A percentile compares a stretch with the other conserved stretches of the same genome.
phyloP scores from a whole-genome alignment of 2,329 filamentous ascomycete genomes.

The Ophiosphaerella narmari region DNA sequence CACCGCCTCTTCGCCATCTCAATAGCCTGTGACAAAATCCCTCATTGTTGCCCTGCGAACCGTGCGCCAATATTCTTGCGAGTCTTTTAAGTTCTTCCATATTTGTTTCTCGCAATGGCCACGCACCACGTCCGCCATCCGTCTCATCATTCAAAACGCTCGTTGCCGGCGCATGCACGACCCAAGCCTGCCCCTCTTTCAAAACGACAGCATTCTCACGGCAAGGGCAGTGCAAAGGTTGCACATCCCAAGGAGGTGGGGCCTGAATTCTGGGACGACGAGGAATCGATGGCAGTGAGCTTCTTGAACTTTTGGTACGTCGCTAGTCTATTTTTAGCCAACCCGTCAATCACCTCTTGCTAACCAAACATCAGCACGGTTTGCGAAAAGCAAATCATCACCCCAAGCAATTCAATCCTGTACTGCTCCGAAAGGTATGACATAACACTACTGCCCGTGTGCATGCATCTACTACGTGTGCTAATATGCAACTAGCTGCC shows the following conservation, averaged over 20 bases:
- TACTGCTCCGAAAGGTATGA: slow-evolving; percentile 67
- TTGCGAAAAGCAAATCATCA: slow-evolving; percentile 68
- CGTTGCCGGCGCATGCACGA: slow-evolving; percentile 40
- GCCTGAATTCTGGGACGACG: slow-evolving; percentile 44
- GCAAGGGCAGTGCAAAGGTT: slow-evolving; percentile 33
- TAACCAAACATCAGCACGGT: slow-evolving; percentile 55
- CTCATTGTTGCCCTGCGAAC: slow-evolving; percentile 24
- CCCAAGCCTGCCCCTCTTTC: slow-evolving; percentile 39
- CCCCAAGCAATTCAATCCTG: slow-evolving; percentile 62
- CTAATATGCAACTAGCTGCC: slow-evolving; percentile 44
- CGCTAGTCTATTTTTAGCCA: neutral
- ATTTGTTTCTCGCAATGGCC: slow-evolving; percentile 37
- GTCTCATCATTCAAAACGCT: slow-evolving; percentile 43
- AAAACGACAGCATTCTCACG: slow-evolving; percentile 41
- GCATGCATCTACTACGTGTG: slow-evolving; percentile 1
- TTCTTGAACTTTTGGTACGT: slow-evolving; percentile 60
- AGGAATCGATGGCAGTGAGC: slow-evolving; percentile 56
- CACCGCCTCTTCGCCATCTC: slow-evolving; percentile 42
- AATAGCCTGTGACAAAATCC: slow-evolving; percentile 31
- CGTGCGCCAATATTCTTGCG: slow-evolving; percentile 36
- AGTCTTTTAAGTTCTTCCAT: slow-evolving; percentile 44
- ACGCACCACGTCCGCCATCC: slow-evolving; percentile 42
- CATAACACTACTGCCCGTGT: neutral
- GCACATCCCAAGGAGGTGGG: slow-evolving; percentile 31
- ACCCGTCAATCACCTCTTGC: slow-evolving; percentile 2